Evolutionary conservation across 225 moss, liverwort and hornwort genomes (phyloP), one percentile per base, ranked within the genome.

Genomic region (Polytrichum commune): DNA sequence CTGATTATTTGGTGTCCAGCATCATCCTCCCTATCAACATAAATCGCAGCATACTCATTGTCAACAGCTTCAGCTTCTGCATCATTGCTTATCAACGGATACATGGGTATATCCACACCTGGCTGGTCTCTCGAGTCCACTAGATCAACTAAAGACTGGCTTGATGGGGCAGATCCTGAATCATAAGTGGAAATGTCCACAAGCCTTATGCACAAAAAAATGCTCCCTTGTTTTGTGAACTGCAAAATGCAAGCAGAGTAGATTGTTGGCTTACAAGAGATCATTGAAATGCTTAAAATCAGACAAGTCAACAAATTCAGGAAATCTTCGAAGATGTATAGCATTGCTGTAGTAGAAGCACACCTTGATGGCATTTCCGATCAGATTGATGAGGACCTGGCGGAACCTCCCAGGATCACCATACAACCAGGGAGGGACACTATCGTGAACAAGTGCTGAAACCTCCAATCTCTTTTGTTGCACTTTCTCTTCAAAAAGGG

Each of bases 401-500:
- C 88, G 88, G 57, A 88, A 75, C 67, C 88, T 66, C 69, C 88
- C 88, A 27, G 88, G 75, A 65, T 88, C 88, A 38, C 88, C 88
- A 28, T 71, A 71, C 7, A 88, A 70, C 24, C 54, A 70, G 2
- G 65, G 53, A 23, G 88, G 88, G 25, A 88, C 76, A 7, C 56
- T 54, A 66, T 88, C 88, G 33, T 88, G 85, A 27, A 88, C 80
- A 19, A 88, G 67, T 3, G 75, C 85, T 19, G 82, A 82, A 33
- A 85, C 75, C 68, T 80, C 82, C 5, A 88, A 67, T 54, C 76
- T 77, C 68, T 82, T 85, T 54, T 85, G 77, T 35, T 78, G 77
- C 33, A 88, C 77, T 80, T 85, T 88, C 64, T 85, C 85, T 74
- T 85, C 85, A 65, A 88, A 88, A 33, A 88, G 63, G 27, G 82